phyloP scores from a whole-genome alignment of 2,329 filamentous ascomycete genomes.

The Bipolaris bicolor region DNA sequence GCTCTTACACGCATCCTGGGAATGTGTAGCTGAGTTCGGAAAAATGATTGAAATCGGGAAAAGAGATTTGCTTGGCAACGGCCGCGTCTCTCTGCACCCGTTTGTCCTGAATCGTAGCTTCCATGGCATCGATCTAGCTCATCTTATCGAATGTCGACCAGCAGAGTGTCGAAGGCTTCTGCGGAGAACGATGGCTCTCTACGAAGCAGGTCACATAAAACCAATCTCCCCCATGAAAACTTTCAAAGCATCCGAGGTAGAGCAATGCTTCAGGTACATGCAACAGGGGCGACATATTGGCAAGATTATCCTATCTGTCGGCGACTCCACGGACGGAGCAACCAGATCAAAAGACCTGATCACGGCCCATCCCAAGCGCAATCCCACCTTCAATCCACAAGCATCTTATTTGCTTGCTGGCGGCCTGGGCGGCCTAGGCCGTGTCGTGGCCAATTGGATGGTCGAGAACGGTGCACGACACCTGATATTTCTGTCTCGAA shows the following conservation, averaged over 20 bases:
- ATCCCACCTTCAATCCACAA: background rate
- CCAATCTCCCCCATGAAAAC: slow-evolving; percentile 13
- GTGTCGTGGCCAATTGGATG: slow-evolving; percentile 25
- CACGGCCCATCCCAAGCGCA: background rate
- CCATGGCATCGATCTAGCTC: background rate
- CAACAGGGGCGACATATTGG: slow-evolving; percentile 4
- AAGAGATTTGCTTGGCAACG: slow-evolving; percentile 12
- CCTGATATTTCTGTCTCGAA: slow-evolving; percentile 25
- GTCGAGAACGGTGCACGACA: slow-evolving; percentile 22
- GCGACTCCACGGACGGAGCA: background rate
- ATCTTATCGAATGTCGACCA: background rate
- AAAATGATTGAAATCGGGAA: slow-evolving; percentile 32
- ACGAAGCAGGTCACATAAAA: slow-evolving; percentile 8
- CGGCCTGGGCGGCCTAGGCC: slow-evolving; percentile 32
- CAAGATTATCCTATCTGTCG: background rate
- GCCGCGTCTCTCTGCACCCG: slow-evolving; percentile 15
- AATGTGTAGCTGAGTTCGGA: slow-evolving; percentile 49
- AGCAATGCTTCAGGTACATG: slow-evolving; percentile 1
- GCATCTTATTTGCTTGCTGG: slow-evolving; percentile 33
- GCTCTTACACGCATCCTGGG: slow-evolving; percentile 38
- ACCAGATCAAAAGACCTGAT: background rate
- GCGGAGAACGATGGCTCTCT: background rate
- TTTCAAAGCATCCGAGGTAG: slow-evolving; percentile 16
- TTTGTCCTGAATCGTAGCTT: slow-evolving; percentile 14
- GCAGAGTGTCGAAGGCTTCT: background rate